These are phyloP conservation scores for Collybia sp. DNA, from an alignment of 768 basidiomycete species.

Conservation along the genomic window DNA sequence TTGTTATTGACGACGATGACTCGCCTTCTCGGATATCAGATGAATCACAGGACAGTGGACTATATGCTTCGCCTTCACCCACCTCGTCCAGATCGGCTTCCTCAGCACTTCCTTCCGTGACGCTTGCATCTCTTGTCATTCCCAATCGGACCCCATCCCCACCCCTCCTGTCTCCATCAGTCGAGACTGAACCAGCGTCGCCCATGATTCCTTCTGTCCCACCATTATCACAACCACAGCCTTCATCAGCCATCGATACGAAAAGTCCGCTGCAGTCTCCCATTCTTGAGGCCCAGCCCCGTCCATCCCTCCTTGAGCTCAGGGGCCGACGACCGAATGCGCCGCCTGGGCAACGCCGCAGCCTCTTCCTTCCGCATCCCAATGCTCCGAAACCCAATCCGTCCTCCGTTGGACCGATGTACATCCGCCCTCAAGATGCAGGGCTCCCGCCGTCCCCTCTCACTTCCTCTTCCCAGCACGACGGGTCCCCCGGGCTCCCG, in stretches of 20 bases:
- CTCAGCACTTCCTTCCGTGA: neutral
- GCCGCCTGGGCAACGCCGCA: constrained; percentile 24
- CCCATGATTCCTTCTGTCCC: constrained; percentile 13
- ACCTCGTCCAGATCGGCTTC: neutral
- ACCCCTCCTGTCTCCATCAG: constrained; percentile 1
- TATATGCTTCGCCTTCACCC: neutral
- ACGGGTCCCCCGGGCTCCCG: no score
- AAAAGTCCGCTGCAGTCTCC: constrained; percentile 1
- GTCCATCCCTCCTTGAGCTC: constrained; percentile 26
- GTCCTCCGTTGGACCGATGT: constrained; percentile 55
- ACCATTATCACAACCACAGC: constrained; percentile 5
- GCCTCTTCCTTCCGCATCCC: constrained; percentile 41
- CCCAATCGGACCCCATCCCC: constrained; percentile 21
- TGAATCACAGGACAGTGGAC: constrained; percentile 5
- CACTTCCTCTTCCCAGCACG: neutral
- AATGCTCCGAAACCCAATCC: constrained; percentile 35
- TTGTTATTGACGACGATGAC: constrained; percentile 44
- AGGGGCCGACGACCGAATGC: constrained; percentile 12
- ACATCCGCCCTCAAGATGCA: constrained; percentile 29
- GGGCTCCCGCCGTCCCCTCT: constrained; percentile 10
- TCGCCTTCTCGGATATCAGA: constrained; percentile 19
- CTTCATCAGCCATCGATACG: constrained; percentile 6
- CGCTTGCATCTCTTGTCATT: neutral
- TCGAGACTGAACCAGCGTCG: constrained; percentile 5
- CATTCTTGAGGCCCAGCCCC: constrained; percentile 12